Base-by-base conservation (phyloP, 2,329 filamentous ascomycete genomes). In the Trichoderma sp. region DNA sequence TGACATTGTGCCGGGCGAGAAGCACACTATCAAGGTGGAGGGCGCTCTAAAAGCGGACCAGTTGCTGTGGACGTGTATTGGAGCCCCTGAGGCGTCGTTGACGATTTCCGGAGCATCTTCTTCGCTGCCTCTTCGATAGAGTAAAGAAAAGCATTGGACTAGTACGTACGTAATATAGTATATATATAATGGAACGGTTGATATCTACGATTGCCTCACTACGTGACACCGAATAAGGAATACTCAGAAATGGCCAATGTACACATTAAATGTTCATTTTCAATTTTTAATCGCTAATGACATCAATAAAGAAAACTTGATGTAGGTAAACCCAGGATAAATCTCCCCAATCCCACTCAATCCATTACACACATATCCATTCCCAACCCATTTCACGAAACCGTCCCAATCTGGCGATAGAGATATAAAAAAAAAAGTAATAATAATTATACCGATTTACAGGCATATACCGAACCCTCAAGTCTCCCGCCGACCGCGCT, bases 1-100 rank as follows among this genome's bases (percentile, higher is more conserved):
- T 21, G 90, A 92, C 79, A 24, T 92, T 11, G 82, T 91, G 12
- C 90, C 90, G 0, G 88, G 88, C 0, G 81, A 81, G 64, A 76
- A 78, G 50, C 78, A 80, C n/a, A 72, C 74, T 0, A 74, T 83
- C 31, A 75, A 78, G 56, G 76, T 76, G 14, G 69, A 74, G 21
- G 78, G 76, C 8, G 27, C 41, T 45, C 29, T 78, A 56, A 73
- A 21, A 14, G 76, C 75, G 14, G 71, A 74, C 8, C 41, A 75
- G 74, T 53, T 78, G 71, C 35, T 69, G 60, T 78, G 76, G 72
- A 78, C 78, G 7, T 78, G 75, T 31, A 56, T 78, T 14, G 78
- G 75, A 24, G 77, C 76, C 9, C 56, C 73, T 12, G 73, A 60
- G 6, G 74, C 77, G 18, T 78, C 77, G 4, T 59, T 78, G 66